Percentiles rank a stretch among this genome's conserved stretches.
Conservation (phyloP, 345 rosid genomes). For the Eucalyptus erythrocorys region DNA sequence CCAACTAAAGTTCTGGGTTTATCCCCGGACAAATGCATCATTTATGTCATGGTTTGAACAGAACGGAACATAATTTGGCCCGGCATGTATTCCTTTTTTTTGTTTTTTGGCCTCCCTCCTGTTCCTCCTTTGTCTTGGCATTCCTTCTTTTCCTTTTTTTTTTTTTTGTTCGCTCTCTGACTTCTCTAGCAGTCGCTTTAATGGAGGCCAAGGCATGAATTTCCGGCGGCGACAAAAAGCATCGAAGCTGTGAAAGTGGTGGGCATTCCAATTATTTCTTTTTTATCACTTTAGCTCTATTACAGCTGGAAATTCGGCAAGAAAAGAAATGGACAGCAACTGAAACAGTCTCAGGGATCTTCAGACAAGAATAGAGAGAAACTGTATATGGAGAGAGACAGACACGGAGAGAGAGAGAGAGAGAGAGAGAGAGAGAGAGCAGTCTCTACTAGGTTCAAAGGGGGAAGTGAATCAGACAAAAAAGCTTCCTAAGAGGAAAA, state of each 20-base stretch:
- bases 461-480: not conserved
- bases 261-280: not conserved
- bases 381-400: not conserved
- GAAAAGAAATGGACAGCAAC: not conserved
- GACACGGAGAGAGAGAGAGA: not conserved
- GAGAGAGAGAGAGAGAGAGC: not conserved
- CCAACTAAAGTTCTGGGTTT: not conserved
- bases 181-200: not conserved
- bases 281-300: not conserved
- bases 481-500: not conserved
- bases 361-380: not conserved
- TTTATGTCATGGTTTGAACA: not conserved
- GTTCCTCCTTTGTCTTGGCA: not conserved
- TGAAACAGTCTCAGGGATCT: not conserved
- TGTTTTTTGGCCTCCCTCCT: not conserved
- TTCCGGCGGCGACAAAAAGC: conserved; percentile 48
- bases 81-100: not conserved
- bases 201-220: conserved; percentile 56
- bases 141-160: not conserved
- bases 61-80: not conserved
- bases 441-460: not conserved
- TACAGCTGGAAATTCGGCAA: not conserved
- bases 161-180: not conserved
- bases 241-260: conserved; percentile 8
- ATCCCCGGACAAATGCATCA: not conserved